Evolutionary conservation across 75 land plant species (phyloP).

Genomic region (Cupressus sempervirens): DNA sequence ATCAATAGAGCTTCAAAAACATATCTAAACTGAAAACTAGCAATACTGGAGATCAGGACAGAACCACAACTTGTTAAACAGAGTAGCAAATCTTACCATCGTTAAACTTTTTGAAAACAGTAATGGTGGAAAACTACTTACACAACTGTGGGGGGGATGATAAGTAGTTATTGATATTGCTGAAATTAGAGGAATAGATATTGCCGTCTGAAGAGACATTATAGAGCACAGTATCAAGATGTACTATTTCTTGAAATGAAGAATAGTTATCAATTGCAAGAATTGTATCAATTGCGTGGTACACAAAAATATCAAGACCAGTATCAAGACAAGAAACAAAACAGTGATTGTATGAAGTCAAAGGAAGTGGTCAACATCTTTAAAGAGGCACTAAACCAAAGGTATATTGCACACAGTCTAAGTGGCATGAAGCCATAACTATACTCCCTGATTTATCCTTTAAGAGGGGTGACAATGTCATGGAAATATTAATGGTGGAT

Average conservation of each 20-base stretch:
- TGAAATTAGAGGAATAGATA: not conserved
- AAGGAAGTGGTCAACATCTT: not conserved
- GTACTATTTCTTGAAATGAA: not conserved
- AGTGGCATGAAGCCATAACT: not conserved
- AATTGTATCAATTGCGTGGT: too few species aligned
- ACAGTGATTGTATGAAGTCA: not conserved
- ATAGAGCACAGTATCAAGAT: not conserved
- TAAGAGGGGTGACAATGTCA: not conserved
- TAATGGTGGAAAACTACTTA: not conserved
- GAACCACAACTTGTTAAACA: not conserved
- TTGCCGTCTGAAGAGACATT: not conserved
- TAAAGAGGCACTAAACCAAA: not conserved
- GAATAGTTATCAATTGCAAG: not conserved
- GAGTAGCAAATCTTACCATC: not conserved
- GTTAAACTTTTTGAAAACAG: not conserved
- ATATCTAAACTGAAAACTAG: not conserved
- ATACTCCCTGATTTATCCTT: not conserved
- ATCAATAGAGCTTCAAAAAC: not conserved
- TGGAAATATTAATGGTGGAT: not conserved
- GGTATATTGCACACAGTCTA: not conserved
- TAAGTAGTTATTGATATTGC: not conserved
- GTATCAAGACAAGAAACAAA: not conserved
- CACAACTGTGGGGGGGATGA: not conserved
- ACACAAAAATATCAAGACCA: not conserved
- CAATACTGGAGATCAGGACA: not conserved